phyloP scores from a whole-genome alignment of 2,329 filamentous ascomycete genomes.

The Triangularia setosa region DNA sequence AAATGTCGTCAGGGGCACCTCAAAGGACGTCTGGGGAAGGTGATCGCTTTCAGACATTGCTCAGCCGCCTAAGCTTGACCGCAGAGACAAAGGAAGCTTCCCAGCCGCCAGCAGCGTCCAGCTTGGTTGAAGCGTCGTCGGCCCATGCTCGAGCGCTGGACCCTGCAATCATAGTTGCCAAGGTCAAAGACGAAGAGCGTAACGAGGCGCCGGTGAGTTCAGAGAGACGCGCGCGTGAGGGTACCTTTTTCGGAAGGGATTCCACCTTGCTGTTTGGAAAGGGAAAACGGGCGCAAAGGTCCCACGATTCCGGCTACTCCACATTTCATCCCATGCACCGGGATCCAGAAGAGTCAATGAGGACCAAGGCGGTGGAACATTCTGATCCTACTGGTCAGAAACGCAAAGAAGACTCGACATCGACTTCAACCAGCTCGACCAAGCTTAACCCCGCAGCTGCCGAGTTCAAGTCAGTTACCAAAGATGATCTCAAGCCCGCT shows the following conservation, averaged over 20 bases:
- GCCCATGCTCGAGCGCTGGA: slow-evolving; percentile 6
- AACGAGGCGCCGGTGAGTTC: not conserved
- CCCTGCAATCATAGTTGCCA: slow-evolving; percentile 21
- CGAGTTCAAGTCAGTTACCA: slow-evolving; percentile 22
- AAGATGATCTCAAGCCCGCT: not conserved
- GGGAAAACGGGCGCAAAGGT: not conserved
- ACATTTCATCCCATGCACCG: not conserved
- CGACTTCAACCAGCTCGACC: slow-evolving; percentile 8
- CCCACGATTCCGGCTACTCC: slow-evolving; percentile 19
- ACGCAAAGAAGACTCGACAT: not conserved
- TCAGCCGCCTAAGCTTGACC: slow-evolving; percentile 16
- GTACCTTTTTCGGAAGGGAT: not conserved
- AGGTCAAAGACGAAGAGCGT: slow-evolving; percentile 9
- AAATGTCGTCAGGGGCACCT: not conserved
- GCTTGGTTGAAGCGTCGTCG: not conserved
- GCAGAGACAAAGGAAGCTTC: not conserved
- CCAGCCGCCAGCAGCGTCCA: not conserved
- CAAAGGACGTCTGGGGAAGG: not conserved
- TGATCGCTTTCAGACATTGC: slow-evolving; percentile 19
- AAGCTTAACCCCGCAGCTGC: slow-evolving; percentile 26
- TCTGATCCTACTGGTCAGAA: not conserved
- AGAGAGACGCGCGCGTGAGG: not conserved
- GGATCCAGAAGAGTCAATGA: not conserved
- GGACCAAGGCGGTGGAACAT: not conserved
- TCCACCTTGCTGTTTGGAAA: not conserved